Percentiles rank a stretch among this genome's conserved stretches.
phyloP scores from a whole-genome alignment of 179 eudicot species.

The Beta macrorhiza region DNA sequence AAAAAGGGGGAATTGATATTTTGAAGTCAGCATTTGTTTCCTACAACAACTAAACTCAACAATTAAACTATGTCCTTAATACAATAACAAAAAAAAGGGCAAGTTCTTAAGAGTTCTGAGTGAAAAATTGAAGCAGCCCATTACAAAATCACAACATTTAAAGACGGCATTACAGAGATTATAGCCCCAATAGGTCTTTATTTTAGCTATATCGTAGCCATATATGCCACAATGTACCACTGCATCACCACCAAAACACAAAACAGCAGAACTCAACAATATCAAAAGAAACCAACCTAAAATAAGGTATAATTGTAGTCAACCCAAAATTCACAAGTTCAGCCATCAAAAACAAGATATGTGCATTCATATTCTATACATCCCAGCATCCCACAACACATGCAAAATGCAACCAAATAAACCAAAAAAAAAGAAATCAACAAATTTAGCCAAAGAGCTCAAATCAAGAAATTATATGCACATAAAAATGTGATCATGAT shows the following conservation, averaged over 20 bases:
- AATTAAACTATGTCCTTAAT: background rate
- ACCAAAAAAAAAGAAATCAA: background rate
- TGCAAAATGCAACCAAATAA: background rate
- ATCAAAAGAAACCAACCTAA: background rate
- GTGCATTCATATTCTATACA: background rate
- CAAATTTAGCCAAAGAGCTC: background rate
- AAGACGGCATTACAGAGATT: background rate
- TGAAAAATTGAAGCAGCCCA: background rate
- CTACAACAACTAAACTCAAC: background rate
- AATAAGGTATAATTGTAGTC: background rate
- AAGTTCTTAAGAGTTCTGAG: too few relatives aligned
- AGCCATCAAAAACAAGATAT: background rate
- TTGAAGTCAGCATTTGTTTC: background rate
- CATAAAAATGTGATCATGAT: background rate
- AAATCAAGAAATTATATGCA: background rate
- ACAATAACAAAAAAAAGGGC: background rate
- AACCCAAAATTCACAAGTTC: background rate
- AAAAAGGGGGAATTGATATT: background rate
- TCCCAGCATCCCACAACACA: background rate
- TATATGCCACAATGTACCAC: background rate
- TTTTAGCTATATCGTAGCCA: background rate
- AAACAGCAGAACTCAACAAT: background rate
- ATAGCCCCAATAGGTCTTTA: background rate
- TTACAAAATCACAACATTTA: background rate
- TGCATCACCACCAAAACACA: background rate